Evolutionary conservation across 306 rosid species (phyloP).

Genomic region (Cicer pinnatifidum): DNA sequence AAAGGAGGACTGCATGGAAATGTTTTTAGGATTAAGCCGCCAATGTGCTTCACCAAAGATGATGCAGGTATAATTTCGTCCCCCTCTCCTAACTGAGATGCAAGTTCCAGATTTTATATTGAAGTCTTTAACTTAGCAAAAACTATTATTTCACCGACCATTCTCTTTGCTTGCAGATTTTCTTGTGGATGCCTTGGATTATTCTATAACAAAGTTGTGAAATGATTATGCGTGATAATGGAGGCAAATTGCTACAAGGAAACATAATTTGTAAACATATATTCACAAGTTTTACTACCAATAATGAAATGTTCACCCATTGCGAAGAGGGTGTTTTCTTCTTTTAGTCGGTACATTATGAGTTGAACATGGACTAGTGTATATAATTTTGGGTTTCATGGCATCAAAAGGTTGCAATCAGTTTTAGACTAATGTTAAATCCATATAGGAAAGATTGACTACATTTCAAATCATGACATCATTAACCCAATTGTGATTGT

Average conservation of each 20-base stretch:
- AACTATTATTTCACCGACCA: neutral
- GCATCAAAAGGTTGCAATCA: slow-evolving; percentile 16
- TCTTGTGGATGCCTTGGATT: slow-evolving; percentile 90
- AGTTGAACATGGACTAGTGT: slow-evolving; percentile 19
- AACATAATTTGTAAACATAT: neutral
- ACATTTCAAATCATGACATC: neutral
- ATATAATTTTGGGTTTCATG: slow-evolving; percentile 35
- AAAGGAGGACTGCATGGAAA: slow-evolving; percentile 92
- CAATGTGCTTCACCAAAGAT: slow-evolving; percentile 87
- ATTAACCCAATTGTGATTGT: neutral
- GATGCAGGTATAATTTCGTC: slow-evolving; percentile 70
- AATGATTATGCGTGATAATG: slow-evolving; percentile 3
- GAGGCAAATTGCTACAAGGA: slow-evolving; percentile 17
- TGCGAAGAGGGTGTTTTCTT: slow-evolving; percentile 23
- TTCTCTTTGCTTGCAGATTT: slow-evolving; percentile 65
- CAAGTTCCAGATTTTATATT: neutral
- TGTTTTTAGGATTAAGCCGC: slow-evolving; percentile 89
- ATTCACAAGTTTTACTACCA: neutral
- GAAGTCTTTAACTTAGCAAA: slow-evolving; percentile 27
- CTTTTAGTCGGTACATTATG: neutral
- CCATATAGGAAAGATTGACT: neutral
- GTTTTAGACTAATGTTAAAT: slow-evolving; percentile 13
- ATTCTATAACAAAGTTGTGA: slow-evolving; percentile 72
- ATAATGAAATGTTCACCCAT: slow-evolving; percentile 42
- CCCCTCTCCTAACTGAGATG: slow-evolving; percentile 26